Evolutionary conservation across 495 filamentous ascomycete genomes (phyloP).

Genomic region (Bombardia bombarda): DNA sequence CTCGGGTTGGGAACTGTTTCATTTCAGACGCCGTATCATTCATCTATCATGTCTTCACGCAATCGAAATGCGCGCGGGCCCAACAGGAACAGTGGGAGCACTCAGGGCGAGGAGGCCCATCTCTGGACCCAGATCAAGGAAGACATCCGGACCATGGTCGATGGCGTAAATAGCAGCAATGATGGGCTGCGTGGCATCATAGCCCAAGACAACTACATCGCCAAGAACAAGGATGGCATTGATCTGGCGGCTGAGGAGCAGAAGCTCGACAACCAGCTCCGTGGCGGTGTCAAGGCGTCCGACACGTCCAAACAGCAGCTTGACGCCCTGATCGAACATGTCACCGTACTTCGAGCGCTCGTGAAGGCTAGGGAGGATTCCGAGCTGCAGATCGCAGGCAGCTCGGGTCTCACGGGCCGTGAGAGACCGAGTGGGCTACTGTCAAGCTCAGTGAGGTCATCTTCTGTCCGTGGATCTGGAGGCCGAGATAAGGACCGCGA

Average conservation of each 20-base stretch:
- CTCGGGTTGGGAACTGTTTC: too few species aligned
- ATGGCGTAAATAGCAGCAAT: slow-evolving; percentile 34
- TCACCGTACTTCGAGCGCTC: slow-evolving; percentile 36
- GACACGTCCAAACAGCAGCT: slow-evolving; percentile 28
- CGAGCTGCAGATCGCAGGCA: slow-evolving; percentile 43
- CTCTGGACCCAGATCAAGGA: slow-evolving; percentile 40
- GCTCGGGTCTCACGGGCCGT: slow-evolving; percentile 10
- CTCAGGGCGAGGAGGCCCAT: slow-evolving; percentile 38
- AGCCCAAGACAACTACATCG: slow-evolving; percentile 35
- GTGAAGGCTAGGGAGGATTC: slow-evolving; percentile 50
- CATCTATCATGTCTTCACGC: slow-evolving; percentile 38
- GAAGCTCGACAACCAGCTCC: slow-evolving; percentile 31
- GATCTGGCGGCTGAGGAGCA: slow-evolving; percentile 25
- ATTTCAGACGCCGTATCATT: too few species aligned
- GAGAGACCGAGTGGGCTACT: slow-evolving; percentile 20
- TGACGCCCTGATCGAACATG: slow-evolving; percentile 33
- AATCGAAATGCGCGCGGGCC: slow-evolving; percentile 38
- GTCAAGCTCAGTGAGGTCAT: slow-evolving; percentile 15
- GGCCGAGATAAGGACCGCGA: slow-evolving; percentile 19
- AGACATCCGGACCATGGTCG: slow-evolving; percentile 29
- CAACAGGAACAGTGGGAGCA: slow-evolving; percentile 39
- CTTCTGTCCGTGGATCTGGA: slow-evolving; percentile 21
- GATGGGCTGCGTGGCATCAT: slow-evolving; percentile 28
- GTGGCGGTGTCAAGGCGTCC: slow-evolving; percentile 34
- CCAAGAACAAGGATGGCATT: slow-evolving; percentile 28